These are phyloP conservation scores for Streptanthus diversifolius DNA, from an alignment of 345 rosid genomes.

Conservation along the genomic window DNA sequence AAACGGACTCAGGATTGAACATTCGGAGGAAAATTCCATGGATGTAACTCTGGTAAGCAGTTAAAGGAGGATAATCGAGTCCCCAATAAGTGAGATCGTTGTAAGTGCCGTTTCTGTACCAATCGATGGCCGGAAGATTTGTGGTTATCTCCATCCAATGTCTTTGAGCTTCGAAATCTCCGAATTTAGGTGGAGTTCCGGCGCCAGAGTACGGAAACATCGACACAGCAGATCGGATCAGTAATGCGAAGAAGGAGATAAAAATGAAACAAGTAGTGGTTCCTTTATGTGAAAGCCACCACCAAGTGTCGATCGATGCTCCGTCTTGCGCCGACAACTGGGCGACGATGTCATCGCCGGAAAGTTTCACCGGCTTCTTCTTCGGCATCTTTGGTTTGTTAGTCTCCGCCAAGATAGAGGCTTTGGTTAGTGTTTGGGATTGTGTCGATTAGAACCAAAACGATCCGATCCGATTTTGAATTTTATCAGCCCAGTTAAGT, in stretches of 20 bases:
- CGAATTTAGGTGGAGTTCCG: constrained; percentile 68
- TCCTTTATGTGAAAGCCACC: constrained; percentile 48
- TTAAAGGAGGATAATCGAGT: constrained; percentile 94
- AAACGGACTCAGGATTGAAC: constrained; percentile 62
- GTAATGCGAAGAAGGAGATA: constrained; percentile 56
- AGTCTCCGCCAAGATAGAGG: neutral
- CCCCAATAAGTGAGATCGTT: constrained; percentile 94
- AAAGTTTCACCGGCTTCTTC: constrained; percentile 25
- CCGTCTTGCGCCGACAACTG: neutral
- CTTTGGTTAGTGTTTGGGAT: neutral
- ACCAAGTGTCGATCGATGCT: constrained; percentile 31
- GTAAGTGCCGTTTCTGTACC: constrained; percentile 65
- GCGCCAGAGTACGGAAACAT: constrained; percentile 86
- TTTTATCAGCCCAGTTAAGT: neutral
- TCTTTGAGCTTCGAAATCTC: constrained; percentile 93
- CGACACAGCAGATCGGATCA: constrained; percentile 66
- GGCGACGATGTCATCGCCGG: constrained; percentile 10
- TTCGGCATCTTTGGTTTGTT: constrained; percentile 12
- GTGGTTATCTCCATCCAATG: constrained; percentile 99
- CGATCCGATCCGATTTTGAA: neutral
- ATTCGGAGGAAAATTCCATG: constrained; percentile 65
- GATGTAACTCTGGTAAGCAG: constrained; percentile 89
- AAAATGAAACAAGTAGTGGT: constrained; percentile 44
- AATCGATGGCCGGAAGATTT: constrained; percentile 57
- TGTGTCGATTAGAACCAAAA: neutral